Percentiles rank a stretch among this genome's conserved stretches.
Conservation (phyloP, 768 basidiomycete species). For the Psilocybe subaeruginosa region DNA sequence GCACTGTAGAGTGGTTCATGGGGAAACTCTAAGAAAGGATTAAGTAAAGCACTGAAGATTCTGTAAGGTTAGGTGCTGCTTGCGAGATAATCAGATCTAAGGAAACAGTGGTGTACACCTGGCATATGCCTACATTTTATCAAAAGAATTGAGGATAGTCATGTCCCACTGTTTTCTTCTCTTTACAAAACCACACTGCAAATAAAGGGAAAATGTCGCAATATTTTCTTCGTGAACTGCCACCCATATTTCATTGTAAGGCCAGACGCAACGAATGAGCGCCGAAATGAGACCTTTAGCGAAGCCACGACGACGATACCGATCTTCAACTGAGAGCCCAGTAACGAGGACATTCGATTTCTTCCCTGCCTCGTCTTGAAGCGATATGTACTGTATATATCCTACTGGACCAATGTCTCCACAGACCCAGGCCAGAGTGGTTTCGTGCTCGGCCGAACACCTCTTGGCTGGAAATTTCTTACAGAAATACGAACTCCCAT, state of each 20-base stretch:
- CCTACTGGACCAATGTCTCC: not conserved
- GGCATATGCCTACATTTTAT: not conserved
- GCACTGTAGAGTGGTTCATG: conserved; percentile 54
- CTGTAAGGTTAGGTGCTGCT: too few relatives aligned
- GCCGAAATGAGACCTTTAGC: conserved; percentile 5
- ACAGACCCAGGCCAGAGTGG: conserved; percentile 7
- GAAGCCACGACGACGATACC: conserved; percentile 7
- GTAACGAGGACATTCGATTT: conserved; percentile 2
- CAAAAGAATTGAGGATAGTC: not conserved
- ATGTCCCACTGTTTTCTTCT: conserved; percentile 6
- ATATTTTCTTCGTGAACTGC: conserved; percentile 2
- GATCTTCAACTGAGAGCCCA: conserved; percentile 2
- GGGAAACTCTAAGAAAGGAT: too few relatives aligned
- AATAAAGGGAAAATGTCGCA: conserved; percentile 1
- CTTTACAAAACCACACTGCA: conserved; percentile 7
- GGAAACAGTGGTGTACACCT: not conserved
- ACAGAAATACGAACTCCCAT: not conserved
- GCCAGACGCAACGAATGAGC: not conserved
- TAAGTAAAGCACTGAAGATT: too few relatives aligned
- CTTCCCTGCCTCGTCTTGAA: not conserved
- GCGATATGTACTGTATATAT: conserved; percentile 9
- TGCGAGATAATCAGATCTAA: not conserved
- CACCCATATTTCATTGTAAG: conserved; percentile 10
- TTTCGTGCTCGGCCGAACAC: conserved; percentile 1
- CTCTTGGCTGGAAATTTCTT: conserved; percentile 6